Evolutionary conservation across 768 basidiomycete genomes (phyloP).

Genomic region (Tubosaeta sp.): DNA sequence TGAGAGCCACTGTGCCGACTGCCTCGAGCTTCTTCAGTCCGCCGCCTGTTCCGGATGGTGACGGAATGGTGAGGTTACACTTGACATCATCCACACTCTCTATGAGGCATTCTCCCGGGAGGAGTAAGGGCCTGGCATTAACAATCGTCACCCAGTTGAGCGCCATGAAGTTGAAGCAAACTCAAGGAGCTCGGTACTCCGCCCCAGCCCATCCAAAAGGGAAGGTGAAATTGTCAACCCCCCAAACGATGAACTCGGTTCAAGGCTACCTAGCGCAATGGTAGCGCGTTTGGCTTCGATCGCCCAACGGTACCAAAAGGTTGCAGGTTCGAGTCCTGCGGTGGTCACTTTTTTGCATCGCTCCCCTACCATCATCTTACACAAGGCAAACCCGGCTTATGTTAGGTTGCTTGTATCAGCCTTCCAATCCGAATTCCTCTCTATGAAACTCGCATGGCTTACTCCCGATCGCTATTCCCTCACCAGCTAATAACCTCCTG

Average conservation of each 20-base stretch:
- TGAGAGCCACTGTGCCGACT: slow-evolving; percentile 56
- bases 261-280: slow-evolving; percentile 84
- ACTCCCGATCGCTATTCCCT: slow-evolving; percentile 56
- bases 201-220: neutral
- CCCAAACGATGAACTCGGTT: neutral
- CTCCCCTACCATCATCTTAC: neutral
- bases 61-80: slow-evolving; percentile 52
- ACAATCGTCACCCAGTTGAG: slow-evolving; percentile 75
- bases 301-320: slow-evolving; percentile 78
- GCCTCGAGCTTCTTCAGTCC: slow-evolving; percentile 56
- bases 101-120: slow-evolving; percentile 59
- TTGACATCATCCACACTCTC: slow-evolving; percentile 58
- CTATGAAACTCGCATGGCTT: slow-evolving; percentile 61
- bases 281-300: slow-evolving; percentile 96
- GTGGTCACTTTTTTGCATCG: slow-evolving; percentile 53
- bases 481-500: slow-evolving; percentile 31
- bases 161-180: slow-evolving; percentile 46
- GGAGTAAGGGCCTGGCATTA: slow-evolving; percentile 52
- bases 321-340: slow-evolving; percentile 97
- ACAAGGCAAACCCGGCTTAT: neutral
- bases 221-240: neutral
- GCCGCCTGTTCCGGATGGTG: slow-evolving; percentile 48
- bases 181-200: neutral
- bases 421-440: slow-evolving; percentile 14
- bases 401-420: neutral